These are phyloP conservation scores for Colletotrichum sojae DNA, from an alignment of 2,329 filamentous ascomycete genomes.

Conservation along the genomic window DNA sequence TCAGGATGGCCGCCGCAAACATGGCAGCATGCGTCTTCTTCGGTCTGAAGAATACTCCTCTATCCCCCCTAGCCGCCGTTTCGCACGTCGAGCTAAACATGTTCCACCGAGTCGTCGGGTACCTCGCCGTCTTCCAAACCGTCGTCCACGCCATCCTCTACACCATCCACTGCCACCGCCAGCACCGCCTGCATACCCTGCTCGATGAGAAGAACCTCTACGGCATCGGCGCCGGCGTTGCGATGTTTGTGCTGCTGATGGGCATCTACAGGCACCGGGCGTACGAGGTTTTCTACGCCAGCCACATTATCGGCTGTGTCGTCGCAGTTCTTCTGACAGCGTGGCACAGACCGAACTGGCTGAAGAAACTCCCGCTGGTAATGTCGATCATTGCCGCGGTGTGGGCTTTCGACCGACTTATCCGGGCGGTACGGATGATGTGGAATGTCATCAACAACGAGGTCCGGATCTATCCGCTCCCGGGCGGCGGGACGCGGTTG, in stretches of 20 bases:
- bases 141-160: conserved; percentile 56
- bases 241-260: conserved; percentile 55
- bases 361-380: conserved; percentile 53
- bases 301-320: conserved; percentile 59
- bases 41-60: conserved; percentile 63
- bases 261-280: conserved; percentile 52
- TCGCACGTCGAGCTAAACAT: conserved; percentile 63
- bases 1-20: conserved; percentile 63
- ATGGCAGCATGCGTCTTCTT: conserved; percentile 57
- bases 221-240: conserved; percentile 54
- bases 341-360: conserved; percentile 60
- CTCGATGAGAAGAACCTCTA: conserved; percentile 48
- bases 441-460: conserved; percentile 56
- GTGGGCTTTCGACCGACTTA: conserved; percentile 61
- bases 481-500: conserved; percentile 60
- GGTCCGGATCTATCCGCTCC: conserved; percentile 58
- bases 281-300: conserved; percentile 64
- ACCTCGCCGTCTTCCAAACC: conserved; percentile 54
- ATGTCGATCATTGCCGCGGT: conserved; percentile 54
- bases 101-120: conserved; percentile 62
- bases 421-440: conserved; percentile 49
- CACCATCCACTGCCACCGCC: conserved; percentile 47
- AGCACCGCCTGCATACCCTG: conserved; percentile 44
- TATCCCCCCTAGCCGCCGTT: conserved; percentile 53
- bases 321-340: conserved; percentile 56